Base-by-base conservation (phyloP, 2,329 filamentous ascomycete species). In the Penicillium digitatum region DNA sequence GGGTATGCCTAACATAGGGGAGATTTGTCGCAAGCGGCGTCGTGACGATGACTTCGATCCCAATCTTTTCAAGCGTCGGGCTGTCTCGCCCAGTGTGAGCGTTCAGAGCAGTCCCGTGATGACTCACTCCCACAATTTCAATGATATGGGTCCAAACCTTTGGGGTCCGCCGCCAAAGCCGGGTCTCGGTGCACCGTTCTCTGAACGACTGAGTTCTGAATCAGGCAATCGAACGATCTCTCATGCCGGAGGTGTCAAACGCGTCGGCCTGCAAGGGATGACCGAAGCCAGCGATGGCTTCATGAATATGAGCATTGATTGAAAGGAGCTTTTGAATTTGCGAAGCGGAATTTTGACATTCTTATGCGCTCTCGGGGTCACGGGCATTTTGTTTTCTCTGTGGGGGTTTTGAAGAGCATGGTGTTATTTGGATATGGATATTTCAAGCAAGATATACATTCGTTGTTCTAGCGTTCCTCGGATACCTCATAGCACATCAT, bases 221-320 rank as follows among this genome's bases (percentile, higher is more conserved):
- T 81, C 80, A 54, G 79, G 82, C 11, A 72, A 78, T 63, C 77
- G 79, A 62, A 65, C 77, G 48, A 76, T 80, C 63, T 82, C 81
- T 63, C 58, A 72, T 54, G 29, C 48, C 20, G 55, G 67, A 10
- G 67, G 68, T n/a, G 43, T 72, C 29, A 81, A 87, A 79, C 59
- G 89, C 32, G 80, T 95, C 14, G 90, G 90, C 9, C 81, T 95
- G 63, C 92, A 96, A 74, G 90, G 92, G 1, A 96, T 97, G 92
- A 88, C 84, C 18, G 93, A 96, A 73, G 93, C 93, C n/a, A 90
- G 90, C 69, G 93, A 96, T 71, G 89, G 91, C 1, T 80, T 96
- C 61, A 96, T 96, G 87, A 91, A 93, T 66, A 94, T 97, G 89
- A 96, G 89, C 72, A 96, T 96, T 67, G 92, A 96, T 72, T 96